phyloP scores from a whole-genome alignment of 805 yeast species.

The Zygosaccharomyces gambellarensis region DNA sequence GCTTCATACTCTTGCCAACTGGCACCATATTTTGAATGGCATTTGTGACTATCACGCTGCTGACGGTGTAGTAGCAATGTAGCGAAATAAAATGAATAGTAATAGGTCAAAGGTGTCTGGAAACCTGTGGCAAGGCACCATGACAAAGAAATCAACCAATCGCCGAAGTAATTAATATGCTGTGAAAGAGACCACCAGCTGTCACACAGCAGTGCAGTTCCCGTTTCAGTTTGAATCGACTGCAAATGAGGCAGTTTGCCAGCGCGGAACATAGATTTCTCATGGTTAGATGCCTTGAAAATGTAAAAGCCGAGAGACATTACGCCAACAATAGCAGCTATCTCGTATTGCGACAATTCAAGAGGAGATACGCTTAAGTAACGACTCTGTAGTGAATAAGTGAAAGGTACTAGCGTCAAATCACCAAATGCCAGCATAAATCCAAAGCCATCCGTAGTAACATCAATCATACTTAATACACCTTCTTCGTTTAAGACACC shows the following conservation, averaged over 20 bases:
- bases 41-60: conserved; percentile 84
- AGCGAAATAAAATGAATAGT: conserved; percentile 80
- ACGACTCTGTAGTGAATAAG: conserved; percentile 82
- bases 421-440: conserved; percentile 96
- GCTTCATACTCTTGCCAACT: conserved; percentile 80
- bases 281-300: conserved; percentile 78
- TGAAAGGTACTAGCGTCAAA: conserved; percentile 85
- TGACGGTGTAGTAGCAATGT: conserved; percentile 83
- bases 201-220: conserved; percentile 74
- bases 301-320: conserved; percentile 68
- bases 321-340: conserved; percentile 23
- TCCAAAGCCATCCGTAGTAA: conserved; percentile 95
- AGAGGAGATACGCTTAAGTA: conserved; percentile 64
- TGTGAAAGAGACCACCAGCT: conserved; percentile 97
- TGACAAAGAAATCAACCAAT: conserved; percentile 84
- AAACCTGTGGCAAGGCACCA: conserved; percentile 92
- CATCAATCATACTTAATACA: conserved; percentile 87
- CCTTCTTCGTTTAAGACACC: conserved; percentile 92
- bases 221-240: conserved; percentile 66
- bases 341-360: conserved; percentile 43
- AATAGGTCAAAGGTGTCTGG: conserved; percentile 77
- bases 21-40: conserved; percentile 78
- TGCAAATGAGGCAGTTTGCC: conserved; percentile 68
- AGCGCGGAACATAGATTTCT: conserved; percentile 76
- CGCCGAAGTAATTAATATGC: conserved; percentile 93